Conservation (phyloP, 116 monocot genomes). For the Posidonia oceanica region DNA sequence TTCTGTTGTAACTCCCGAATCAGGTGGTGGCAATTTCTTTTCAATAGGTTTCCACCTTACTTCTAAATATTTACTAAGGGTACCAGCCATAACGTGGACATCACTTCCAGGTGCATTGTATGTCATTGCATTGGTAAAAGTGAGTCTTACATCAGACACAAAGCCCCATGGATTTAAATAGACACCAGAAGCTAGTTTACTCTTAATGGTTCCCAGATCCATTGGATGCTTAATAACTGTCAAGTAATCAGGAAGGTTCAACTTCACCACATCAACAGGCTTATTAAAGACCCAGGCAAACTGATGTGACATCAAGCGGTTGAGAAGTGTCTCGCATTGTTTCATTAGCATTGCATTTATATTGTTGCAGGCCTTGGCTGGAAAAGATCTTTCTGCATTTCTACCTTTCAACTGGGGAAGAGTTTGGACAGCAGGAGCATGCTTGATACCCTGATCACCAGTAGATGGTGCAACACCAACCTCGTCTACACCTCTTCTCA, state of each 20-base stretch:
- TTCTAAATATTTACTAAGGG: constrained; percentile 67
- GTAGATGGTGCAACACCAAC: constrained; percentile 27
- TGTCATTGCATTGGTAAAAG: constrained; percentile 85
- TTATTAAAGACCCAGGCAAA: constrained; percentile 61
- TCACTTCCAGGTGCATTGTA: constrained; percentile 80
- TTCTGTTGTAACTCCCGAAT: constrained; percentile 17
- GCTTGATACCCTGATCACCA: constrained; percentile 17
- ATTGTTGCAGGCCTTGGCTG: constrained; percentile 13
- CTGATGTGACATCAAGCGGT: constrained; percentile 54
- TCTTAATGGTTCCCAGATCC: constrained; percentile 85
- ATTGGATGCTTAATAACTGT: constrained; percentile 83
- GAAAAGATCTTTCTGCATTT: constrained; percentile 16
- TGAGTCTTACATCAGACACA: constrained; percentile 71
- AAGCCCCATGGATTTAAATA: constrained; percentile 60
- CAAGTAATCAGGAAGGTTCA: constrained; percentile 86
- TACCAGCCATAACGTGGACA: constrained; percentile 74
- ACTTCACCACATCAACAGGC: constrained; percentile 75
- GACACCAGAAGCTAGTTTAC: constrained; percentile 38
- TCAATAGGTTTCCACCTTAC: constrained; percentile 74
- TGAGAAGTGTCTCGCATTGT: constrained; percentile 59
- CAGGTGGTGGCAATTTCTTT: constrained; percentile 42
- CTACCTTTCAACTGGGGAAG: constrained; percentile 23
- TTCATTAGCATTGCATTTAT: constrained; percentile 37
- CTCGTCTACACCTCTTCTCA: constrained; percentile 14
- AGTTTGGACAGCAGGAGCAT: constrained; percentile 9